Evolutionary conservation across 768 basidiomycete species (phyloP), one percentile per base, ranked within the genome.

Genomic region (Piloderma croceum): DNA sequence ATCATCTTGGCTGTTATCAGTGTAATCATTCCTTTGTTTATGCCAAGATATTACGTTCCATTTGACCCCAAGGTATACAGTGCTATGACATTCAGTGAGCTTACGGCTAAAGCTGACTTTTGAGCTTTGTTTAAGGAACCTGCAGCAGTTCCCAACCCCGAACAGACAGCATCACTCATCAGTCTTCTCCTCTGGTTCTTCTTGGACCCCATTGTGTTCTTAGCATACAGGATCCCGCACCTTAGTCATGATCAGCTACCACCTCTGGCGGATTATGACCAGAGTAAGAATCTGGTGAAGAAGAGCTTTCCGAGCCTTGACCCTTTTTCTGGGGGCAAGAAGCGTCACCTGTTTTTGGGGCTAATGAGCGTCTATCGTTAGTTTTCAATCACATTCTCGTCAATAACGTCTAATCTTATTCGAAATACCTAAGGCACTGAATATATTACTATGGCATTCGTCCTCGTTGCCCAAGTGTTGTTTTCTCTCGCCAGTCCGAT

Each of bases 1-100:
- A 51, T 44, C n/a, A 36, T 76, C 9, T 63, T 83, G 12, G 47
- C 64, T 6, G 22, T 74, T 5, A 71, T 64, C 7, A 69, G 66
- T 6, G 57, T 74, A 2, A 39, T 73, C 7, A 58, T 83, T 22
- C 83, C 83, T 20, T 56, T 81, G 12, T 43, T 75, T 33, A 62
- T 71, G 31, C 82, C 83, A 4, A 62, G 77, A 12, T 64, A 64
- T 34, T 83, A 84, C 54, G 55, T 70, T 3, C 80, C 82, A 4
- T 62, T 75, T 19, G 73, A 84, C 47, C 70, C 76, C 2, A 63
- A 68, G 51, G 67, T 62, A 29, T 9, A n/a, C n/a, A n/a, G n/a
- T n/a, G 9, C 27, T 29, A 29, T 15, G 10, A 9, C 27, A 29
- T 29, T 29, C 15, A 29, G 10, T 29, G 10, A 9, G 27, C 27